Evolutionary conservation across 176 grass and related monocot species (phyloP), one percentile per base, ranked within the genome.

Genomic region (Lolium perenne): DNA sequence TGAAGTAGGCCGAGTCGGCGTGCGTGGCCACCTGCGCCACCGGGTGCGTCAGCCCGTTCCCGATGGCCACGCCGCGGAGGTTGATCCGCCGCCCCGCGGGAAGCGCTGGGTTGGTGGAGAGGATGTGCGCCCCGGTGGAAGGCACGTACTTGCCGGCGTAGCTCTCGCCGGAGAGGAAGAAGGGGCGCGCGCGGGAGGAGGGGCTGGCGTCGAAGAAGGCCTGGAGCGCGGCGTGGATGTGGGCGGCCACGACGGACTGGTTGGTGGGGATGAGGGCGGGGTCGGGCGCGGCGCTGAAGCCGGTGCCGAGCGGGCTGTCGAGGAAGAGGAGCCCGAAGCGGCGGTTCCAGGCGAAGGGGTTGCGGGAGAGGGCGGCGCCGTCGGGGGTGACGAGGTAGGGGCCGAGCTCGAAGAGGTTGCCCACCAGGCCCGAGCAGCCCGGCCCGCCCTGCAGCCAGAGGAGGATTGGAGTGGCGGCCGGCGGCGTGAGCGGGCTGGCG

Each of bases 81-180:
- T n/a, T n/a, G n/a, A n/a, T n/a, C n/a, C 49, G 71, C 21, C 71
- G 2, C 1, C 21, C n/a, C 5, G 2, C n/a, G 10, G 71, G 93
- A 0, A 82, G 76, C 7, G 8, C 0, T 1, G 78, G 51, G 71
- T 90, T 88, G 2, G 45, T 18, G 6, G 22, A 11, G 0, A 92
- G 1, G 10, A 90, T 95, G 9, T 20, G 61, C 38, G 88, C 59
- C 0, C 74, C 90, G 5, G 76, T 79, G 8, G 90, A 62, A 0
- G 93, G 88, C 18, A 95, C 67, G 62, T 78, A 90, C 90, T 95
- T 95, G 6, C 87, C 90, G 22, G 79, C 91, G 43, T 95, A 95
- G 93, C 87, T 92, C 68, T 71, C 68, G 38, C 68, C 71, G 71
- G 71, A 25, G 71, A 74, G 43, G 71, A 74, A 74, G 71, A 74